Evolutionary conservation across 225 moss, liverwort and hornwort species (phyloP).

Genomic region (Pleurozium schreberi): DNA sequence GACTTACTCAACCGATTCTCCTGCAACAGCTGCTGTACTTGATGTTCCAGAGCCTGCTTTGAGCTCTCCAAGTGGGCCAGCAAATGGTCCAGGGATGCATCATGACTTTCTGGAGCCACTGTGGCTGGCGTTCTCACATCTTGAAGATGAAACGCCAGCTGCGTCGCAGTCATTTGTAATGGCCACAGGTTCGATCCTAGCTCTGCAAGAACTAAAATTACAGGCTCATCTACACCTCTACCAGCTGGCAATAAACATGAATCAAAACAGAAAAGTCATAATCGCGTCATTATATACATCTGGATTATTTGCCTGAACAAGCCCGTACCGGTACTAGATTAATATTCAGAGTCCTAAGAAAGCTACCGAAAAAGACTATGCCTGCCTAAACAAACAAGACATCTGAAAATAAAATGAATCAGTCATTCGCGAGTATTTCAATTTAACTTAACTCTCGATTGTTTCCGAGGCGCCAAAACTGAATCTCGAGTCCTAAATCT

Average conservation of each 20-base stretch:
- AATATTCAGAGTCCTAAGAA: not conserved
- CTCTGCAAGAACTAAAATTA: not conserved
- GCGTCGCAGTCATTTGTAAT: not conserved
- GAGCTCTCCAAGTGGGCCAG: constrained; percentile 48
- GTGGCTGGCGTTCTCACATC: constrained; percentile 15
- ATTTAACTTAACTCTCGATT: not conserved
- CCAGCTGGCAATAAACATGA: not conserved
- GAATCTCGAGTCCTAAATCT: constrained; percentile 1
- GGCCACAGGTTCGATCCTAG: not conserved
- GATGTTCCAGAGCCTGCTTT: constrained; percentile 38
- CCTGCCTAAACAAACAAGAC: not conserved
- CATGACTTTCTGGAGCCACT: constrained; percentile 8
- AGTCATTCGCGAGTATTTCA: not conserved
- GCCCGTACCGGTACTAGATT: not conserved
- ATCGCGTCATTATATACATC: not conserved
- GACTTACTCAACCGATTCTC: constrained; percentile 39
- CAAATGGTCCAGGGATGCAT: constrained; percentile 35
- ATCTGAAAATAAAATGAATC: not conserved
- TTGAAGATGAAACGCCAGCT: constrained; percentile 3
- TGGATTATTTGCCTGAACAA: not conserved
- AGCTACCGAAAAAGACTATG: not conserved
- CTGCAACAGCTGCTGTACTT: constrained; percentile 43
- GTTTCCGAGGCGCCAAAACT: not conserved
- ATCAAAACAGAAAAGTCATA: not conserved
- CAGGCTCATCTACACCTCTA: not conserved